Evolutionary conservation across 2,329 filamentous ascomycete species (phyloP).

Genomic region (Colletotrichum coccodes): DNA sequence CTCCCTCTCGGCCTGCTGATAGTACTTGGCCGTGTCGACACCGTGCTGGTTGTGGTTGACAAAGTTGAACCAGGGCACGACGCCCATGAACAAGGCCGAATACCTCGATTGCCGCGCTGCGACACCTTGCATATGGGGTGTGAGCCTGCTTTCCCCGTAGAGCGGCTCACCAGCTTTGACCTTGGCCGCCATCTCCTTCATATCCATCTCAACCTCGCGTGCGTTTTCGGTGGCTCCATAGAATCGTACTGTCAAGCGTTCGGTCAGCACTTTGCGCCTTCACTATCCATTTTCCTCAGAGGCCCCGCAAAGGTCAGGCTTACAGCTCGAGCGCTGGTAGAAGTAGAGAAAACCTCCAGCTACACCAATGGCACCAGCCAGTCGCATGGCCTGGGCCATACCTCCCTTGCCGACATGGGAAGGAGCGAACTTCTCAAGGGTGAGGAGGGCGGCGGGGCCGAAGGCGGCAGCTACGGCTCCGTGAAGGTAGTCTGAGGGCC

Average conservation of each 20-base stretch:
- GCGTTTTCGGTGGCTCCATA: constrained; percentile 95
- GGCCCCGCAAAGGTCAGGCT: constrained; percentile 43
- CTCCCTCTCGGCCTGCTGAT: constrained; percentile 92
- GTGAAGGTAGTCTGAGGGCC: constrained; percentile 82
- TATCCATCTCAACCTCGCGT: constrained; percentile 93
- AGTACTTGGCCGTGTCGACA: constrained; percentile 98
- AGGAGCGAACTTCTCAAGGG: constrained; percentile 86
- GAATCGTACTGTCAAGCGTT: constrained; percentile 77
- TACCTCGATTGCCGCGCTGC: constrained; percentile 94
- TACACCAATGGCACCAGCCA: constrained; percentile 77
- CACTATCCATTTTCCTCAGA: neutral
- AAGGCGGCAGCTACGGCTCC: constrained; percentile 76
- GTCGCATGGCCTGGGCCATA: constrained; percentile 84
- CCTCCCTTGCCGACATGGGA: constrained; percentile 86
- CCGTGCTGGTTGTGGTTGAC: constrained; percentile 97
- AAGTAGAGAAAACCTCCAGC: constrained; percentile 85
- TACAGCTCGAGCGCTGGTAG: constrained; percentile 87
- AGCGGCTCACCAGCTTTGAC: constrained; percentile 92
- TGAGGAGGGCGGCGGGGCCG: constrained; percentile 77
- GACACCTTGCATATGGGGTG: constrained; percentile 92
- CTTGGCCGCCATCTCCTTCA: constrained; percentile 97
- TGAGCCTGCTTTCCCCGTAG: constrained; percentile 83
- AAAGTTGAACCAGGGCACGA: constrained; percentile 97
- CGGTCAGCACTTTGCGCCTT: neutral
- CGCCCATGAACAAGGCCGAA: constrained; percentile 82